Conservation (phyloP, 129 eudicot genomes). For the Kitagawia praeruptora region DNA sequence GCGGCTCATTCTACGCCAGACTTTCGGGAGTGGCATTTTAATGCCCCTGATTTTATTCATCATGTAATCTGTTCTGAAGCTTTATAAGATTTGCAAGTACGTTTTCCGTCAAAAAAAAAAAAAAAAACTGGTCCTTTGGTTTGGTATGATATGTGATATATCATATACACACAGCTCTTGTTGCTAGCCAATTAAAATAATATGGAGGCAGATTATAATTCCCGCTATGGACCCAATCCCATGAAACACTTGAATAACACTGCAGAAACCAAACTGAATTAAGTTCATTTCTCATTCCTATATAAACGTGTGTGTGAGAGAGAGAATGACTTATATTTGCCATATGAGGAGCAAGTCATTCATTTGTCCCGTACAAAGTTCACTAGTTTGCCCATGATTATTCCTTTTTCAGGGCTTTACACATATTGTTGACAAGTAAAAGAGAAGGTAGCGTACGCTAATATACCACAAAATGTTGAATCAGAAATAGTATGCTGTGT, state of each 20-base stretch:
- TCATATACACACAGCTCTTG: background rate
- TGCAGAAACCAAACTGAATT: background rate
- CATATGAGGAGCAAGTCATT: background rate
- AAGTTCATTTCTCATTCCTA: background rate
- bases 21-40: too few species aligned
- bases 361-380: background rate
- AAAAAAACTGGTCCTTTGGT: background rate
- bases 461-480: background rate
- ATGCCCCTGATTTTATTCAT: too few species aligned
- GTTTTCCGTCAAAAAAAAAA: too few species aligned
- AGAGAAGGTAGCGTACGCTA: background rate
- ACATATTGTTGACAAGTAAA: constrained; percentile 2
- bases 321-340: background rate
- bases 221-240: background rate
- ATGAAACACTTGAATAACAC: background rate
- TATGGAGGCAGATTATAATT: background rate
- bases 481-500: background rate
- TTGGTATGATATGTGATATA: background rate
- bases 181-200: background rate
- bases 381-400: background rate
- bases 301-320: background rate
- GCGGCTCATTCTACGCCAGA: too few species aligned
- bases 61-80: too few species aligned
- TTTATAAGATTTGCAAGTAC: too few species aligned
- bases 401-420: background rate